A percentile compares a stretch with the other conserved stretches of the same genome.
Conservation (phyloP, 2,329 filamentous ascomycete species). For the Lecanosticta acicola region DNA sequence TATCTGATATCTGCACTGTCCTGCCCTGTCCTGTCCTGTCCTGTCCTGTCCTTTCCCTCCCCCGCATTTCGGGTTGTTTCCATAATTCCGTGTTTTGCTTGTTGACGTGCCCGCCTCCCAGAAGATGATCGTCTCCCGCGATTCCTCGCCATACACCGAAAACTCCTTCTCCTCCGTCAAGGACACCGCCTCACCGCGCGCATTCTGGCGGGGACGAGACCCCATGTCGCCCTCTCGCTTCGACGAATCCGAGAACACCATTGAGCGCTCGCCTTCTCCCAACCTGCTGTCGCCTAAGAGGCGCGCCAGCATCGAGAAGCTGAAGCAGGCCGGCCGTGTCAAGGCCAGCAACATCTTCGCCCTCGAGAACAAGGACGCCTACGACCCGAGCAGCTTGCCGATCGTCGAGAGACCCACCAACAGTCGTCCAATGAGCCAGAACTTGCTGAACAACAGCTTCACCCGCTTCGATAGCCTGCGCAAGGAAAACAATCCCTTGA, state of each 20-base stretch:
- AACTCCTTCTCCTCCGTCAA: constrained; percentile 24
- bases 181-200: constrained; percentile 50
- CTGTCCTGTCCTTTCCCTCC: no score
- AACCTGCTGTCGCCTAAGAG: constrained; percentile 57
- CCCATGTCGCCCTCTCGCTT: constrained; percentile 60
- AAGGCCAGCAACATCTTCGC: constrained; percentile 98
- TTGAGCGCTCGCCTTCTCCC: constrained; percentile 52
- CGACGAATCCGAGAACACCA: constrained; percentile 61
- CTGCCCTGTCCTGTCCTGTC: no score
- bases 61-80: background rate
- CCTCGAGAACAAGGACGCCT: constrained; percentile 85
- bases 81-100: constrained; percentile 1
- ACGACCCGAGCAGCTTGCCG: constrained; percentile 73
- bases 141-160: constrained; percentile 66
- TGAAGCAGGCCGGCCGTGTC: constrained; percentile 90
- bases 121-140: constrained; percentile 64
- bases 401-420: constrained; percentile 75
- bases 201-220: constrained; percentile 82
- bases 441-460: constrained; percentile 66
- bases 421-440: constrained; percentile 50
- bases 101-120: constrained; percentile 35
- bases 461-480: constrained; percentile 50
- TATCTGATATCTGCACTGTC: no score
- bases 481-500: constrained; percentile 35
- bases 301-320: constrained; percentile 87